Base-by-base conservation (phyloP, 2,329 filamentous ascomycete species). In the Triangularia setosa region DNA sequence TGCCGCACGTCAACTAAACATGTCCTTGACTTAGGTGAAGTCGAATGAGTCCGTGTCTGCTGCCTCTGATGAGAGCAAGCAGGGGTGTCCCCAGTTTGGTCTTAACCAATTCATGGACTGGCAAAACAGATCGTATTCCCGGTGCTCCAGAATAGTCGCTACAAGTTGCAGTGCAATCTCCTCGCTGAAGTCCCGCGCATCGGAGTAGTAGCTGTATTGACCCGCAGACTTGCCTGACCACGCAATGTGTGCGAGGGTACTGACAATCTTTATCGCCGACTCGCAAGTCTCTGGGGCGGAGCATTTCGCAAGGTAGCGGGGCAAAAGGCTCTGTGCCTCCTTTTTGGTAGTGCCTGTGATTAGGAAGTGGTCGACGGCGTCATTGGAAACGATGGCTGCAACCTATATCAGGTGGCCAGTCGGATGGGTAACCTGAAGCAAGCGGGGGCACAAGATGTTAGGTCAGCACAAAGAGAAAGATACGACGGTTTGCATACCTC, bases 401-500 rank as follows among this genome's bases (percentile, higher is more conserved):
- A 60, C 44, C 61, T 63, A 57, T 35, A n/a, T 33, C 55, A 18
- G 28, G 12, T 11, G 30, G 11, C 11, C 11, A 30, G 27, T 30
- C 27, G 27, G 27, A 30, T 2, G 27, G 27, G 30, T 14, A 44
- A 4, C 24, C 56, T 27, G 16, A 44, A n/a, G 5, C 35, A 44
- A 44, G 16, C 7, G 27, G 27, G 11, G 21, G 16, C 8, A 25
- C 30, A 12, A 16, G 14, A 23, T 4, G 23, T 30, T n/a, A 23
- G 24, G 12, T 21, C 2, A 9, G 24, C 16, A 24, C 21, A 25
- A 24, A 62, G 5, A 53, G 12, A 24, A 14, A 24, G 14, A 4
- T 12, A 21, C 11, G 52, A 16, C 33, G 3, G 12, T 3, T 54
- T 18, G 60, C 67, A 25, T 28, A 76, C 74, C 30, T 9, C 70